Evolutionary conservation across 169 alveolate genomes (phyloP).

Genomic region (Perkinsus olseni): DNA sequence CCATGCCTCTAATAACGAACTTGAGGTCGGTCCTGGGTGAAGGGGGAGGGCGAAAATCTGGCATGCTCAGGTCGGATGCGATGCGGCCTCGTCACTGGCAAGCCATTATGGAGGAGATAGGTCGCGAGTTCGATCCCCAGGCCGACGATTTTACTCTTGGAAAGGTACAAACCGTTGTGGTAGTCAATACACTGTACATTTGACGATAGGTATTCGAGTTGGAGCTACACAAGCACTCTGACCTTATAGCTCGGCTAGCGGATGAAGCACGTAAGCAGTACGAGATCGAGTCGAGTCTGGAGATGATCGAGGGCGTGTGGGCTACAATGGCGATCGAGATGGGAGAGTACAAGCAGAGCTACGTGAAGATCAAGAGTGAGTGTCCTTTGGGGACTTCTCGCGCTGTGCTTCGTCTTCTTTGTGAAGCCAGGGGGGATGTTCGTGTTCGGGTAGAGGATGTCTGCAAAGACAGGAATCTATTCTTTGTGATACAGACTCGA

Average conservation of each 20-base stretch:
- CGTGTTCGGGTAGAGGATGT: too few relatives aligned
- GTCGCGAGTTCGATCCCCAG: slow-evolving; percentile 27
- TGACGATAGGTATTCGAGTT: slow-evolving; percentile 14
- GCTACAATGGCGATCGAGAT: slow-evolving; percentile 17
- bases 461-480: too few relatives aligned
- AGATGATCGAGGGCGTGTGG: slow-evolving; percentile 37
- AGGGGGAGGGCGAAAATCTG: background rate
- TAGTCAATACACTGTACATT: background rate
- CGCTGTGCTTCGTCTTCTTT: too few relatives aligned
- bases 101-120: slow-evolving; percentile 37
- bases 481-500: too few relatives aligned
- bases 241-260: slow-evolving; percentile 27
- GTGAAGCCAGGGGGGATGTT: too few relatives aligned
- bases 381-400: too few relatives aligned
- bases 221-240: slow-evolving; percentile 25
- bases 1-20: slow-evolving; percentile 41
- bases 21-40: slow-evolving; percentile 6
- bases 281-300: slow-evolving; percentile 43
- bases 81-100: slow-evolving; percentile 46
- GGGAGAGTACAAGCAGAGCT: slow-evolving; percentile 25
- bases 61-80: slow-evolving; percentile 20
- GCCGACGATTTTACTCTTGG: slow-evolving; percentile 27
- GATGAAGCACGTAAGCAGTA: slow-evolving; percentile 51
- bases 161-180: background rate
- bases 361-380: slow-evolving; percentile 23